phyloP scores from a whole-genome alignment of 2,329 filamentous ascomycete genomes.

The Rhexocercosporidium sp. region DNA sequence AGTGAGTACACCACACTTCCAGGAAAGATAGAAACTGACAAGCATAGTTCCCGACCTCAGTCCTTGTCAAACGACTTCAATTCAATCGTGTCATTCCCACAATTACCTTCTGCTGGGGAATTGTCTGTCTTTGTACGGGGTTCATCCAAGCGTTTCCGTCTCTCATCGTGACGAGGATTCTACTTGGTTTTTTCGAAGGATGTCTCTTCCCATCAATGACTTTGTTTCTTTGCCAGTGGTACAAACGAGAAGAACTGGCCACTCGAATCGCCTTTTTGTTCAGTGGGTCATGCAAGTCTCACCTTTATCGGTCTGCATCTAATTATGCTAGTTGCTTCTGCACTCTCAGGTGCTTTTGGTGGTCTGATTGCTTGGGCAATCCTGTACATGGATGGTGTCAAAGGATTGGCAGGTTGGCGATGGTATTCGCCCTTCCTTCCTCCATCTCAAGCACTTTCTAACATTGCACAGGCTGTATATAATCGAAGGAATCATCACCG shows the following conservation, averaged over 20 bases:
- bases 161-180: constrained; percentile 15
- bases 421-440: constrained; percentile 43
- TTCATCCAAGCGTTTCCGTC: constrained; percentile 10
- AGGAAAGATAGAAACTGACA: neutral
- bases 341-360: constrained; percentile 50
- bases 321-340: constrained; percentile 3
- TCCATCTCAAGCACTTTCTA: neutral
- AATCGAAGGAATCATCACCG: constrained; percentile 48
- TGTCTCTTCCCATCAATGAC: constrained; percentile 24
- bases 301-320: neutral
- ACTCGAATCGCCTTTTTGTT: constrained; percentile 18
- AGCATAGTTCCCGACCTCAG: constrained; percentile 14
- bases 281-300: neutral
- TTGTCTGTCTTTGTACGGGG: constrained; percentile 17
- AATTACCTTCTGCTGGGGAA: constrained; percentile 19
- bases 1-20: neutral
- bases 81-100: constrained; percentile 18
- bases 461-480: constrained; percentile 47
- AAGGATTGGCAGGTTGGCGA: constrained; percentile 54
- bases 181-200: constrained; percentile 20
- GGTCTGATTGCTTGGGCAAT: constrained; percentile 55
- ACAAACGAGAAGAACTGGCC: constrained; percentile 21
- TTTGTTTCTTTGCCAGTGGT: constrained; percentile 19
- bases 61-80: constrained; percentile 18
- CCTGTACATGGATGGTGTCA: constrained; percentile 51